Conservation (phyloP, 805 yeast species). For the Saccharomycopsis guyanensis region DNA sequence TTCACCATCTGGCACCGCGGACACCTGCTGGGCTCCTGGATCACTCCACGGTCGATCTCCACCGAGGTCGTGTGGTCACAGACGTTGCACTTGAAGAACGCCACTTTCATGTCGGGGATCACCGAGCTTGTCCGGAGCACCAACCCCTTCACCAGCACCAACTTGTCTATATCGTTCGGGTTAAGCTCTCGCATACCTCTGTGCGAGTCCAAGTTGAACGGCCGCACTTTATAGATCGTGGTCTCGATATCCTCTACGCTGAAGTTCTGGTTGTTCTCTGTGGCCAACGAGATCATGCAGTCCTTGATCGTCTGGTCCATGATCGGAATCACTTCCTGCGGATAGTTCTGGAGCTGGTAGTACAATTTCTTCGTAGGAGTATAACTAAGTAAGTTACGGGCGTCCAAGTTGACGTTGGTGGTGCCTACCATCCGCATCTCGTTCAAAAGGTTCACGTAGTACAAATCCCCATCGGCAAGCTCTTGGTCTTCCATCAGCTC, state of each 20-base stretch:
- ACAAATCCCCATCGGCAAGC: slow-evolving; percentile 57
- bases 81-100: slow-evolving; percentile 90
- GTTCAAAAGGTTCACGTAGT: slow-evolving; percentile 66
- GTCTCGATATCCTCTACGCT: slow-evolving; percentile 65
- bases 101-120: slow-evolving; percentile 96
- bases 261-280: slow-evolving; percentile 46
- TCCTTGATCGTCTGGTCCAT: slow-evolving; percentile 96
- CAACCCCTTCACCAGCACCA: slow-evolving; percentile 85
- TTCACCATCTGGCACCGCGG: slow-evolving; percentile 86
- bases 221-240: slow-evolving; percentile 78
- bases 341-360: slow-evolving; percentile 82
- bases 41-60: slow-evolving; percentile 90
- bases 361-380: slow-evolving; percentile 72
- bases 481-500: slow-evolving; percentile 32
- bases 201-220: slow-evolving; percentile 66
- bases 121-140: slow-evolving; percentile 83
- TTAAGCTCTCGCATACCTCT: slow-evolving; percentile 88
- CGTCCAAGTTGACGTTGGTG: slow-evolving; percentile 78
- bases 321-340: slow-evolving; percentile 94
- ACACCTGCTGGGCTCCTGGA: slow-evolving; percentile 87
- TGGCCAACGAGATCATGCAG: slow-evolving; percentile 67
- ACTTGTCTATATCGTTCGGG: slow-evolving; percentile 90
- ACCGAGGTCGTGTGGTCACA: slow-evolving; percentile 90
- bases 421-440: slow-evolving; percentile 73
- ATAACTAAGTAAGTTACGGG: slow-evolving; percentile 68